Evolutionary conservation across 2,329 filamentous ascomycete species (phyloP).

Genomic region (Exophiala spinifera): DNA sequence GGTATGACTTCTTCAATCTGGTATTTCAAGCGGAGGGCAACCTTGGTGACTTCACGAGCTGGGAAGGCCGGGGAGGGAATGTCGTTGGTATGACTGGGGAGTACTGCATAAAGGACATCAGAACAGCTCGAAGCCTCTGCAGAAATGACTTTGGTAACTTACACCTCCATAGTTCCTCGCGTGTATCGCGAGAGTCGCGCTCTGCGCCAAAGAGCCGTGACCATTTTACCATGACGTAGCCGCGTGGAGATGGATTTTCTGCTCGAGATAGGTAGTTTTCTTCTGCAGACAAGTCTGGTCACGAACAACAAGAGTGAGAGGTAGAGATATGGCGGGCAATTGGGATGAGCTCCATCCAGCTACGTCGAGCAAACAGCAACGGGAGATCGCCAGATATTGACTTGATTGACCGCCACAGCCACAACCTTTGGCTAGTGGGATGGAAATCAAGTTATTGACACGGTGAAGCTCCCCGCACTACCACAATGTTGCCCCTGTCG

Average conservation of each 20-base stretch:
- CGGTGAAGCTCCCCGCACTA: not conserved
- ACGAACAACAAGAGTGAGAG: too few relatives aligned
- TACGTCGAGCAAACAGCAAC: not conserved
- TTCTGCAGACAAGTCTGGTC: not conserved
- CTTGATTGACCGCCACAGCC: not conserved
- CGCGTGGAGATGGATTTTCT: not conserved
- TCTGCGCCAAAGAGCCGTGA: conserved; percentile 20
- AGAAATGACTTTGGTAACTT: conserved; percentile 27
- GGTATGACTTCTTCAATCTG: conserved; percentile 86
- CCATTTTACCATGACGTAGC: conserved; percentile 24
- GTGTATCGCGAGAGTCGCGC: conserved; percentile 33
- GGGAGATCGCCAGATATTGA: not conserved
- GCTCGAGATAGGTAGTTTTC: not conserved
- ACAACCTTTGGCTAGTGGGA: not conserved
- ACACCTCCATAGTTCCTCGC: conserved; percentile 42
- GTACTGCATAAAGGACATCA: conserved; percentile 32
- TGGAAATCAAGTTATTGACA: conserved; percentile 7
- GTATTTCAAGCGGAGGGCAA: conserved; percentile 85
- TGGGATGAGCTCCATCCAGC: too few relatives aligned
- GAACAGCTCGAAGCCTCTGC: not conserved
- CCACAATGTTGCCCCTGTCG: too few relatives aligned
- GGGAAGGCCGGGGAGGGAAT: conserved; percentile 62
- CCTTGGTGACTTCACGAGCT: conserved; percentile 77
- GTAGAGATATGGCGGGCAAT: too few relatives aligned
- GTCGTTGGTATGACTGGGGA: conserved; percentile 41